Evolutionary conservation across 257 asterid genomes (phyloP), one percentile per base, ranked within the genome.

Genomic region (Ophiorrhiza pumila): DNA sequence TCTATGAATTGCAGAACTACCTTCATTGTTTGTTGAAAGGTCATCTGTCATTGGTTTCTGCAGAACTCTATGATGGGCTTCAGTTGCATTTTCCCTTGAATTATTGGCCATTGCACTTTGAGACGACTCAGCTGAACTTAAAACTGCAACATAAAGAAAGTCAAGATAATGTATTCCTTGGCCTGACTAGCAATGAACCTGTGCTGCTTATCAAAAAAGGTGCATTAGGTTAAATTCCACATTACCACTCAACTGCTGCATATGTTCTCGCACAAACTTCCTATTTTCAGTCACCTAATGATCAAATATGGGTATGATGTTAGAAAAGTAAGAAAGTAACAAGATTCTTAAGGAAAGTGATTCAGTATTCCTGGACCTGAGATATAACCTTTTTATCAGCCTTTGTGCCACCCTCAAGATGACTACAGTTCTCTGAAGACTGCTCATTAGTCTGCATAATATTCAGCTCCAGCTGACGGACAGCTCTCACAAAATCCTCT

Each of bases 401-500:
- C 81, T 81, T 86, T 90, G 83, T 82, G 81, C 88, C 93, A 80
- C 82, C 83, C 31, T 91, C 74, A 64, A 87, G 84, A 45, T 85
- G 77, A 73, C 72, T 81, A 74, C 78, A 74, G 73, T 79, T 81
- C 73, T 85, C 81, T 49, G 91, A 82, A 55, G 89, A 85, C 85
- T 83, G 81, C 79, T 87, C 87, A 84, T 90, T 85, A 27, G 84
- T 85, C 73, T 84, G 88, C 50, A 92, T 76, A 90, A 87, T 86
- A 35, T 97, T 88, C 37, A 86, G 80, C 76, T 93, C 97, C 67
- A 93, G 94, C 79, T 87, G 96, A 76, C 93, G 85, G 61, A 97
- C 96, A 75, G 94, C 97, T 84, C 85, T 87, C 58, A 89, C 91
- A 84, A 91, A 84, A 84, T 93, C 97, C 77, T 84, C 93, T 84